Evolutionary conservation across 2,329 filamentous ascomycete genomes (phyloP), one percentile per base, ranked within the genome.

Genomic region (Xylaria sp.): DNA sequence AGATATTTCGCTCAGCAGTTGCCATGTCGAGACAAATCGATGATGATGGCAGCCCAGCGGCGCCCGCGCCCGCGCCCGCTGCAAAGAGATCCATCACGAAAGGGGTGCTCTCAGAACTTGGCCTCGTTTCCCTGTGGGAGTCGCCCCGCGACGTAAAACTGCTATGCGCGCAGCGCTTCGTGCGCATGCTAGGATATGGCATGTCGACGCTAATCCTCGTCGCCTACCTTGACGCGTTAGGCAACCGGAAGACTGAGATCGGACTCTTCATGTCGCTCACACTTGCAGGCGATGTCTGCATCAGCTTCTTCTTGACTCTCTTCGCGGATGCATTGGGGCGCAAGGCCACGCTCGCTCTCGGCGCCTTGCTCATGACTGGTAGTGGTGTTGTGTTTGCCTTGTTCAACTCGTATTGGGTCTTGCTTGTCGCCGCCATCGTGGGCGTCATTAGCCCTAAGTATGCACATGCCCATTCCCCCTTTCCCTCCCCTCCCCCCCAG

Each of bases 231-330:
- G 80, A 81, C 14, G 81, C 79, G 1, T 80, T 90, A 1, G 81
- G 78, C 8, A 81, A 86, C 50, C 82, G 85, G 1, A 82, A 88
- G 66, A 80, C 83, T 0, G 79, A 79, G 36, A 86, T 88, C 67
- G 89, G 89, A 2, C 78, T 90, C 0, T 91, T 91, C 79, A 90
- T 91, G 88, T 90, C 88, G 0, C 75, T 90, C 69, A 91, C 89
- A 0, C 78, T 91, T 17, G 79, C 83, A 14, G 89, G 89, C 30
- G 89, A 91, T 76, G 83, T 86, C 3, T 74, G 82, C 50, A 85
- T 90, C 69, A 89, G 88, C 73, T 85, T 90, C 65, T 45, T 87
- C 24, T 81, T 91, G 55, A 89, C 88, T 0, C 74, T 88, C 5
- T 81, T 89, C 68, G 87, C 89, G 30, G 89, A 91, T 78, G 80